Percentiles rank a stretch among this genome's conserved stretches.
These are phyloP conservation scores for Aspergillus sparsus DNA, from an alignment of 495 filamentous ascomycete species.

Conservation along the genomic window DNA sequence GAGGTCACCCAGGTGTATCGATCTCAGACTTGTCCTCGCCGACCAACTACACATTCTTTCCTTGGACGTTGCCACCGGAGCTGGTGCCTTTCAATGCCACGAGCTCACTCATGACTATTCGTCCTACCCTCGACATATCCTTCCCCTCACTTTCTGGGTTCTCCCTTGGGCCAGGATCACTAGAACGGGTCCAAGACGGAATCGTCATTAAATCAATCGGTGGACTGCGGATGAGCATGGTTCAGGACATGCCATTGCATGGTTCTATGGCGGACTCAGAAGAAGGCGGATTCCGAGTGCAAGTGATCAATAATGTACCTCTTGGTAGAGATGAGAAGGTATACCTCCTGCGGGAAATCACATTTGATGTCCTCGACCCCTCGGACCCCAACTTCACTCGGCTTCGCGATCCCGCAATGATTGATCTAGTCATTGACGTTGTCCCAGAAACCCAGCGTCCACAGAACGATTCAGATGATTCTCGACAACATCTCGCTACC, in stretches of 20 bases:
- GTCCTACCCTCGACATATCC: slow-evolving; percentile 72
- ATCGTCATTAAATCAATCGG: slow-evolving; percentile 77
- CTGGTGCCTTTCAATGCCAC: slow-evolving; percentile 73
- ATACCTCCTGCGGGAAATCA: slow-evolving; percentile 72
- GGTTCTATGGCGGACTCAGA: slow-evolving; percentile 35
- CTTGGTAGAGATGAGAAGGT: slow-evolving; percentile 90
- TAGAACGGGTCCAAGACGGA: slow-evolving; percentile 69
- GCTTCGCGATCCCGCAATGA: slow-evolving; percentile 66
- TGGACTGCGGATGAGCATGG: slow-evolving; percentile 76
- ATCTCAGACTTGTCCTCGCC: slow-evolving; percentile 61
- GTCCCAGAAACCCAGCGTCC: slow-evolving; percentile 40
- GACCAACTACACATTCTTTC: slow-evolving; percentile 82
- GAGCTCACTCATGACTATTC: slow-evolving; percentile 63
- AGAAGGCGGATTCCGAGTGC: slow-evolving; percentile 63
- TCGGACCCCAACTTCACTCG: slow-evolving; percentile 83
- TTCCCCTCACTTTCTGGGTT: slow-evolving; percentile 70
- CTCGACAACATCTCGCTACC: slow-evolving; percentile 27
- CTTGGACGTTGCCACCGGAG: slow-evolving; percentile 82
- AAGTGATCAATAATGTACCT: slow-evolving; percentile 74
- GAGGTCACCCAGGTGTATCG: slow-evolving; percentile 55
- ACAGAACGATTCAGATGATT: slow-evolving; percentile 43
- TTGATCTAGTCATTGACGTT: slow-evolving; percentile 71
- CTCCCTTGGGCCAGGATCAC: slow-evolving; percentile 48
- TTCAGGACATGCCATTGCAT: slow-evolving; percentile 58
- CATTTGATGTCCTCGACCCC: slow-evolving; percentile 67